A percentile compares a stretch with the other conserved stretches of the same genome.
Evolutionary conservation across 2,329 filamentous ascomycete species (phyloP).

Genomic region (Colletotrichum higginsianum): DNA sequence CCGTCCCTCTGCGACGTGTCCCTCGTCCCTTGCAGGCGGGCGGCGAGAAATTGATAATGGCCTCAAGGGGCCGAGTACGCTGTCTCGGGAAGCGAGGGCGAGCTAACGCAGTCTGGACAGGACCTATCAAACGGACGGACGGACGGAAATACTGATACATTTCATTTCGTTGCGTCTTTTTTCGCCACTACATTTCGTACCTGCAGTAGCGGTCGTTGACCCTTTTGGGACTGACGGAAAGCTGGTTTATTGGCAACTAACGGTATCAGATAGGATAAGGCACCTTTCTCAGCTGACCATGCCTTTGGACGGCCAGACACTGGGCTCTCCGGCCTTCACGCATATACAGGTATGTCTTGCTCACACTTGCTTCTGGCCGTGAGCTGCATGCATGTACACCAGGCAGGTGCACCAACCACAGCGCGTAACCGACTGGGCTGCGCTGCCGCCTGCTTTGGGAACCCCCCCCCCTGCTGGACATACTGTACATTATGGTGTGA

Average conservation of each 20-base stretch:
- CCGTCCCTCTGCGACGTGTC: not conserved
- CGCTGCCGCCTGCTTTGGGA: conserved; percentile 1
- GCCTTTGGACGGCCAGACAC: not conserved
- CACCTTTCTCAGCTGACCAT: conserved; percentile 17
- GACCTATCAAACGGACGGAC: not conserved
- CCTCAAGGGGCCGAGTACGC: conserved; percentile 28
- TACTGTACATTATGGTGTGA: conserved; percentile 22
- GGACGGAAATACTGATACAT: not conserved
- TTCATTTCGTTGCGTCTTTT: not conserved
- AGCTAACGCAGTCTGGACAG: conserved; percentile 18
- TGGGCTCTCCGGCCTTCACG: conserved; percentile 1
- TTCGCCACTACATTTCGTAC: conserved; percentile 2
- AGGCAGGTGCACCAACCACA: not conserved
- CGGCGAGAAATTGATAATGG: conserved; percentile 31
- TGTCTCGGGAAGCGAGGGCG: conserved; percentile 34
- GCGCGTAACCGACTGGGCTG: conserved; percentile 4
- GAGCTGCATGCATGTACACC: not conserved
- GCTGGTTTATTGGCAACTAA: conserved; percentile 7
- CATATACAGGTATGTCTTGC: not conserved
- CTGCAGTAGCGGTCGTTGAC: conserved; percentile 34
- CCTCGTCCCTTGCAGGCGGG: conserved; percentile 18
- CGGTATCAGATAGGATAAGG: no score
- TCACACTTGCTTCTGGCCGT: not conserved
- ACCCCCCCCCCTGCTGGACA: conserved; percentile 4
- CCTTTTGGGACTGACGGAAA: not conserved